Conservation (phyloP, 257 asterid species). For the Nicotiana attenuata region DNA sequence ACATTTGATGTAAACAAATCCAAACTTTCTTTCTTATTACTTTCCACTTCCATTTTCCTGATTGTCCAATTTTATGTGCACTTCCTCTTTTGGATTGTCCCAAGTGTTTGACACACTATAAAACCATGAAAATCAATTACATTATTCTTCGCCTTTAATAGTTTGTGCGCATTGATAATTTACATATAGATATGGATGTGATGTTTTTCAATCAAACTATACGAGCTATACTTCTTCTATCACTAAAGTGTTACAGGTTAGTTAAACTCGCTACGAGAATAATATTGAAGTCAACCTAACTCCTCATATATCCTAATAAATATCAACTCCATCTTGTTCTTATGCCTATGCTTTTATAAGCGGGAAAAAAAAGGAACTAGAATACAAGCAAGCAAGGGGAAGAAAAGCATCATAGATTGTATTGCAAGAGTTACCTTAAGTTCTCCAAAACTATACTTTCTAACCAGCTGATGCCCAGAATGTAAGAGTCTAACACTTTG, state of each 20-base stretch:
- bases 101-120: background rate
- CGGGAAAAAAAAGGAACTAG: background rate
- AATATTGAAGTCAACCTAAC: background rate
- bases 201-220: background rate
- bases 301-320: background rate
- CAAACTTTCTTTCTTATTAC: background rate
- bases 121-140: background rate
- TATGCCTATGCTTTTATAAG: background rate
- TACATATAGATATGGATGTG: background rate
- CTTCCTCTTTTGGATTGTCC: background rate
- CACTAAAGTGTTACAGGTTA: background rate
- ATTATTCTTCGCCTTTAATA: background rate
- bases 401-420: background rate
- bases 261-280: background rate
- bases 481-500: constrained; percentile 23
- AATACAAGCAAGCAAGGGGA: background rate
- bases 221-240: background rate
- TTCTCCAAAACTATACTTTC: constrained; percentile 14
- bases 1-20: background rate
- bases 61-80: background rate
- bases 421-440: constrained; percentile 19
- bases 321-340: background rate
- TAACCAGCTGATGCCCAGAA: background rate
- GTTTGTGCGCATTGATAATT: background rate
- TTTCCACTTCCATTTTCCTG: background rate